Evolutionary conservation across 768 basidiomycete genomes (phyloP), one percentile per base, ranked within the genome.

Genomic region (Mycena epipterygia): DNA sequence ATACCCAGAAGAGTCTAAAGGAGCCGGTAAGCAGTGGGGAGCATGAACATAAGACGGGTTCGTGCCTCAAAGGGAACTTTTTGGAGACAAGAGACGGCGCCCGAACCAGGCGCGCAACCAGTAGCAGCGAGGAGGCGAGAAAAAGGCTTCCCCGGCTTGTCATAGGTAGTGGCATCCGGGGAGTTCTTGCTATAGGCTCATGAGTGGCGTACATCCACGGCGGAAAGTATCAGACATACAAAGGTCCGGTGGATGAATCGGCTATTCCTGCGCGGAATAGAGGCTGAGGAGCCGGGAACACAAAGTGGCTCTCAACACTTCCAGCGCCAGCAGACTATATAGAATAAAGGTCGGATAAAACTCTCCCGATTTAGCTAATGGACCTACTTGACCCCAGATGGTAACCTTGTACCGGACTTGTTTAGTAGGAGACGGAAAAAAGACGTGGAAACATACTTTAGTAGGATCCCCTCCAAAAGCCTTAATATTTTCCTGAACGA

Each of bases 401-500:
- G 88, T 88, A 3, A 88, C 86, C 87, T 88, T 44, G 7, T 32
- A 37, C 25, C 25, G 42, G 16, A 9, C 39, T 41, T 11, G 19
- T 1, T 58, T 32, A 67, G 30, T 30, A 30, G 52, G 23, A 41
- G n/a, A 60, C 25, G 33, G n/a, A 19, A 29, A 33, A 41, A 0
- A 19, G 29, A 55, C 46, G 8, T 30, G 27, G 8, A 29, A 9
- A 64, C 74, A 32, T 74, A 84, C 89, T 80, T 90, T 91, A 16
- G 79, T 71, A 17, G 87, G 86, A 77, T 91, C 88, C 1, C 91
- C 91, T 16, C 91, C 91, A 74, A 93, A 93, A 3, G 84, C 84
- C 4, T 81, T 85, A 21, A 93, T 89, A 73, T 93, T 91, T n/a
- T 89, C 81, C 69, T 91, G 86, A 0, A 93, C 79, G 77, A 91